Conservation (phyloP, 768 basidiomycete species). For the Rhodotorula paludigena region DNA sequence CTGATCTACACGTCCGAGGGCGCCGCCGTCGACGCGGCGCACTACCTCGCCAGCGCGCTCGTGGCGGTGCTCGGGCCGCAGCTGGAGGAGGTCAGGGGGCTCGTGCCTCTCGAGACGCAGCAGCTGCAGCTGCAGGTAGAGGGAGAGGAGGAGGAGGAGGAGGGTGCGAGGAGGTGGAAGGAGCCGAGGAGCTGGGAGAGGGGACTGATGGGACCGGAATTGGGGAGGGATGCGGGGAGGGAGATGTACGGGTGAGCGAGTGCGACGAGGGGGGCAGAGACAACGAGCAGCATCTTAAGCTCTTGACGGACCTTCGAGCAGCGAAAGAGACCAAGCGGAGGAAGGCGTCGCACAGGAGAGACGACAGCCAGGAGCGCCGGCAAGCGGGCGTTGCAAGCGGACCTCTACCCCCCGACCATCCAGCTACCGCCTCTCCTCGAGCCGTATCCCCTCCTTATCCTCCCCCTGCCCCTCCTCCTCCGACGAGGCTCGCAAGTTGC, state of each 20-base stretch:
- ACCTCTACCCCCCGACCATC: background rate
- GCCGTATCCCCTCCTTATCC: background rate
- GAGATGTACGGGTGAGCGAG: conserved; percentile 28
- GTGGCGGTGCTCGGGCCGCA: background rate
- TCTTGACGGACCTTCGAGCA: too few species aligned
- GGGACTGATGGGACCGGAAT: conserved; percentile 27
- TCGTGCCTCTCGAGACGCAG: background rate
- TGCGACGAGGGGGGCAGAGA: too few species aligned
- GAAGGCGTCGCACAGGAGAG: too few species aligned
- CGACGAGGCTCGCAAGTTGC: conserved; percentile 40
- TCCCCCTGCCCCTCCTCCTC: background rate
- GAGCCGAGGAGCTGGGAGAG: conserved; percentile 35
- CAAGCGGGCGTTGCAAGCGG: too few species aligned
- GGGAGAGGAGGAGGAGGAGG: background rate
- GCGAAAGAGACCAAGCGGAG: too few species aligned
- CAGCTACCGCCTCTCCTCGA: background rate
- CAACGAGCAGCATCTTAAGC: too few species aligned
- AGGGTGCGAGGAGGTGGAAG: conserved; percentile 8
- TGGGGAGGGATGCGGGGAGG: conserved; percentile 4
- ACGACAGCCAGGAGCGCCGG: too few species aligned
- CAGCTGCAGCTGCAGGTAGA: background rate
- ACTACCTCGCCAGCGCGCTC: conserved; percentile 24
- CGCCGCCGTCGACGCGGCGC: conserved; percentile 1
- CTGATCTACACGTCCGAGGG: conserved; percentile 31
- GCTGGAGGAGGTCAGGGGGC: background rate